A percentile compares a stretch with the other conserved stretches of the same genome.
Conservation (phyloP, 495 filamentous ascomycete genomes). For the Acidomyces sp. region DNA sequence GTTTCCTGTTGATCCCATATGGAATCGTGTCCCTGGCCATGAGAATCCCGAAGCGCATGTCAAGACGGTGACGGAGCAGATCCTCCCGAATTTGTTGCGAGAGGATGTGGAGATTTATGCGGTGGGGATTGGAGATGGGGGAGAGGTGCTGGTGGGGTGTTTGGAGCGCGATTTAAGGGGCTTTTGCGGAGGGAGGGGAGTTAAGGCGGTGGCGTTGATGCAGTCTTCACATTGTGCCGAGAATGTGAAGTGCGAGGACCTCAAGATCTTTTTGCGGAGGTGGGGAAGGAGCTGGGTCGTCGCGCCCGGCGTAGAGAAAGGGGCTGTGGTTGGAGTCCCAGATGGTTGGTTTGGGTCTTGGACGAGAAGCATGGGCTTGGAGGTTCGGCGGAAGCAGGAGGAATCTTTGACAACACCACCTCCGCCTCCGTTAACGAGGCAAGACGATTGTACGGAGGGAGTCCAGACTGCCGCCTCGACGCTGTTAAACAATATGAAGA, state of each 20-base stretch:
- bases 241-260: not conserved
- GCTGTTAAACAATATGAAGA: too few species aligned
- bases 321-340: not conserved
- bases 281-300: constrained; percentile 5
- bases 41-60: constrained; percentile 23
- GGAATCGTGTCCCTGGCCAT: constrained; percentile 25
- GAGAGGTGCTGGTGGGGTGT: constrained; percentile 15
- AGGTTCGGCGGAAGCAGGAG: not conserved
- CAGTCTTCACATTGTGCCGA: constrained; percentile 9
- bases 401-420: too few species aligned
- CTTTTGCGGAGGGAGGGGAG: not conserved
- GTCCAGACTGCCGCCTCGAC: too few species aligned
- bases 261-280: not conserved
- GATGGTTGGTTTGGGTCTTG: too few species aligned
- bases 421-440: not conserved
- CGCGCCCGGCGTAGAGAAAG: not conserved
- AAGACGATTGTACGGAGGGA: not conserved
- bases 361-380: not conserved
- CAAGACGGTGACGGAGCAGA: constrained; percentile 21
- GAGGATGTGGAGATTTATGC: constrained; percentile 27
- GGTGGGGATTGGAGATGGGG: constrained; percentile 25
- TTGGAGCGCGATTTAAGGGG: constrained; percentile 4
- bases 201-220: constrained; percentile 7
- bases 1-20: constrained; percentile 11
- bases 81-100: constrained; percentile 22